A percentile compares a stretch with the other conserved stretches of the same genome.
These are phyloP conservation scores for Madurella mycetomatis DNA, from an alignment of 2,329 filamentous ascomycete species.

Conservation along the genomic window DNA sequence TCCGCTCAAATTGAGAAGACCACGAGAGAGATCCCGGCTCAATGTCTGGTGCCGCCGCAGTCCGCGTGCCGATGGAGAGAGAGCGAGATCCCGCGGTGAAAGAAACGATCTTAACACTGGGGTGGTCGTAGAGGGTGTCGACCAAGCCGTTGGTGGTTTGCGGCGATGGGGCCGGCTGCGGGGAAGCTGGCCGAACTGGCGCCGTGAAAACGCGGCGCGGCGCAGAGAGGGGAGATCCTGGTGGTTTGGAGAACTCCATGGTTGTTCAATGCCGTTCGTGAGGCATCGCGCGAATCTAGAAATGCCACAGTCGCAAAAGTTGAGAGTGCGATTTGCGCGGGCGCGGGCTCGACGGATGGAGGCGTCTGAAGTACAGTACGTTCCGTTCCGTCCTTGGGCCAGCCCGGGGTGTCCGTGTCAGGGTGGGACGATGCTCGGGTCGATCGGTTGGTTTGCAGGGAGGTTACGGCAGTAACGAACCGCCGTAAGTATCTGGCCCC, in stretches of 20 bases:
- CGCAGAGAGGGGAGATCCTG: slow-evolving; percentile 18
- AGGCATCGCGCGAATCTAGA: slow-evolving; percentile 14
- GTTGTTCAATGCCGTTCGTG: slow-evolving; percentile 12
- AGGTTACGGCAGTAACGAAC: neutral
- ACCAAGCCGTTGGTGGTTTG: slow-evolving; percentile 38
- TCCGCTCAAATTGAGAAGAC: slow-evolving; percentile 72
- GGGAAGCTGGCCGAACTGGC: slow-evolving; percentile 29
- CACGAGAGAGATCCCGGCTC: slow-evolving; percentile 64
- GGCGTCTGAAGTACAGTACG: neutral
- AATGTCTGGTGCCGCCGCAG: slow-evolving; percentile 35
- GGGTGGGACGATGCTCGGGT: slow-evolving; percentile 12
- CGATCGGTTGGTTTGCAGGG: slow-evolving; percentile 4
- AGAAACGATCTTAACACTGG: slow-evolving; percentile 63
- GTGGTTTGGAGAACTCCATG: slow-evolving; percentile 26
- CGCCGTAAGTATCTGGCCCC: neutral
- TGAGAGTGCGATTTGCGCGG: neutral
- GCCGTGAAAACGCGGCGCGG: slow-evolving; percentile 36
- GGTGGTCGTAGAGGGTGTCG: slow-evolving; percentile 71
- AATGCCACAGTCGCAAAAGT: too few species aligned
- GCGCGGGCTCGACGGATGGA: neutral
- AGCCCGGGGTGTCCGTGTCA: slow-evolving; percentile 7
- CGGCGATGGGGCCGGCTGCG: slow-evolving; percentile 25
- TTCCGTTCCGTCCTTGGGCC: neutral
- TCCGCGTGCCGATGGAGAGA: slow-evolving; percentile 31
- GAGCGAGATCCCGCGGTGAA: slow-evolving; percentile 41